phyloP scores from a whole-genome alignment of 2,329 filamentous ascomycete species.

The Purpureocillium takamizusanense region DNA sequence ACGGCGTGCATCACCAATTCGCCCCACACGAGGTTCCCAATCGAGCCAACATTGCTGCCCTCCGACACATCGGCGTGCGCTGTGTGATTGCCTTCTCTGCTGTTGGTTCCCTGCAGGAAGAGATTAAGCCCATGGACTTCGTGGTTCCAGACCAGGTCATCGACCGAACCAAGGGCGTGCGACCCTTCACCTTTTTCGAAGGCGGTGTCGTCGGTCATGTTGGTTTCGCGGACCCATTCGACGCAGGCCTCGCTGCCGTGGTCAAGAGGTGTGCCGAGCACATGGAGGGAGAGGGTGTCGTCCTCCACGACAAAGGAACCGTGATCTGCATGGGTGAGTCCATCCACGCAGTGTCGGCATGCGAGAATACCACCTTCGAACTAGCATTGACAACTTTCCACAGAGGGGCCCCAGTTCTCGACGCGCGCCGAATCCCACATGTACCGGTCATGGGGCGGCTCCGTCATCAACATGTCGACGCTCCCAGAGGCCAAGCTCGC shows the following conservation, averaged over 20 bases:
- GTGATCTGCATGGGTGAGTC: slow-evolving; percentile 81
- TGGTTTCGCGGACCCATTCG: slow-evolving; percentile 93
- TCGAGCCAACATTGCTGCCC: slow-evolving; percentile 95
- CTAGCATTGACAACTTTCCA: slow-evolving; percentile 2
- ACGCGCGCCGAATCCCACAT: slow-evolving; percentile 92
- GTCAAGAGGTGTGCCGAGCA: slow-evolving; percentile 66
- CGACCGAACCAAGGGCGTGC: slow-evolving; percentile 90
- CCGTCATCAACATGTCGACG: slow-evolving; percentile 96
- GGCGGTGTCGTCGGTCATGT: slow-evolving; percentile 88
- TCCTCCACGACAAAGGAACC: slow-evolving; percentile 74
- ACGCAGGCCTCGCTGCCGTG: slow-evolving; percentile 64
- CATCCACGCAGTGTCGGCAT: background rate
- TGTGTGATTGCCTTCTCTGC: slow-evolving; percentile 91
- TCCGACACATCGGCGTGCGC: slow-evolving; percentile 81
- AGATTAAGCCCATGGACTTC: slow-evolving; percentile 93
- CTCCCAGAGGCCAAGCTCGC: slow-evolving; percentile 95
- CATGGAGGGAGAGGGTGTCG: slow-evolving; percentile 76
- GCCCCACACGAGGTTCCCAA: slow-evolving; percentile 92
- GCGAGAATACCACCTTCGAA: too few species aligned
- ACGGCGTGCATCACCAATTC: slow-evolving; percentile 80
- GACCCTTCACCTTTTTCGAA: slow-evolving; percentile 94
- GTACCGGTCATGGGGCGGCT: slow-evolving; percentile 89
- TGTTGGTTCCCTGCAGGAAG: slow-evolving; percentile 84
- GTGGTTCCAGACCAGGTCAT: slow-evolving; percentile 94
- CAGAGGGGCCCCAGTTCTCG: slow-evolving; percentile 96